These are phyloP conservation scores for Lentinula edodes DNA, from an alignment of 768 basidiomycete genomes.

Conservation along the genomic window DNA sequence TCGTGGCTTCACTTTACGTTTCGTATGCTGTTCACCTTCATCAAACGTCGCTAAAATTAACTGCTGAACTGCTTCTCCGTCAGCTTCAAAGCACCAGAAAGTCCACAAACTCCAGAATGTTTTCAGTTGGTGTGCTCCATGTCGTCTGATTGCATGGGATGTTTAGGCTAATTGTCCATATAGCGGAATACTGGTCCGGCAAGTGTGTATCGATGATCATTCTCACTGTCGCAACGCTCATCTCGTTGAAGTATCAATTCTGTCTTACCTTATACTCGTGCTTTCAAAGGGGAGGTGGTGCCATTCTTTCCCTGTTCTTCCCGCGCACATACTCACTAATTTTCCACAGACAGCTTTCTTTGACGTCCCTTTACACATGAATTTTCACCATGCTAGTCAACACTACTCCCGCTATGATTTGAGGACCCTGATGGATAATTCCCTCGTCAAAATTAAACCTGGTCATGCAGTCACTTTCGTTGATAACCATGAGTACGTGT, in stretches of 20 bases:
- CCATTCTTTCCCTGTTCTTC: background rate
- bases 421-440: constrained; percentile 62
- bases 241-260: constrained; percentile 33
- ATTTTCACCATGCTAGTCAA: constrained; percentile 74
- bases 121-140: constrained; percentile 41
- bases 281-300: constrained; percentile 61
- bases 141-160: background rate
- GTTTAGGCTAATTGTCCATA: background rate
- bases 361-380: constrained; percentile 85
- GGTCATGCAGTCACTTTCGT: constrained; percentile 86
- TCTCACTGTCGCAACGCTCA: background rate
- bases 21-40: constrained; percentile 38
- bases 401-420: constrained; percentile 67
- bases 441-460: constrained; percentile 64
- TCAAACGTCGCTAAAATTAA: background rate
- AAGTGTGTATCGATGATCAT: constrained; percentile 36
- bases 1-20: constrained; percentile 57
- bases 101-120: constrained; percentile 43
- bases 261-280: constrained; percentile 53
- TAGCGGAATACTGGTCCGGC: constrained; percentile 81
- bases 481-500: constrained; percentile 80
- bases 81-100: constrained; percentile 52
- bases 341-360: constrained; percentile 73
- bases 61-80: background rate
- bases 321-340: background rate